Base-by-base conservation (phyloP, 2,329 filamentous ascomycete genomes). In the Bretziella fagacearum region DNA sequence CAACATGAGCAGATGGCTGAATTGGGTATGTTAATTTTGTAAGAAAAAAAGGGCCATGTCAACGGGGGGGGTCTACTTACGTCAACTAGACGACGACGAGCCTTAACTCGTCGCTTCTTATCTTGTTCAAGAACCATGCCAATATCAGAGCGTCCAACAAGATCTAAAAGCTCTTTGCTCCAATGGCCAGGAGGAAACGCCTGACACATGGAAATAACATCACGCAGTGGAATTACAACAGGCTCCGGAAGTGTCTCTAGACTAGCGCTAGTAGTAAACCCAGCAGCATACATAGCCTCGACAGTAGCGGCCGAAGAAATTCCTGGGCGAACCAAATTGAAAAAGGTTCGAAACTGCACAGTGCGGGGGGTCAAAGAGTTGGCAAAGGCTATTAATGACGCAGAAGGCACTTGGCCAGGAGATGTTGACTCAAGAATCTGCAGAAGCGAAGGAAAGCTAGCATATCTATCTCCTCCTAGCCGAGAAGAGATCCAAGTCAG, bases 211-310 rank as follows among this genome's bases (percentile, higher is more conserved):
- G 79, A 74, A 33, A 96, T 85, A 4, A 81, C 78, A 62, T 96
- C 87, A 57, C 81, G 80, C 11, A 96, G 67, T 0, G 84, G 81
- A 2, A 80, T 74, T 46, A 83, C 72, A n/a, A 95, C 69, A 22
- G 84, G 78, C 60, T 93, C 85, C 1, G 91, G 89, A 1, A 96
- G 66, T 0, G 83, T 86, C 52, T 93, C 84, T 13, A 96, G 70
- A 42, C 87, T 65, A 11, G 17, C 26, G 20, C 71, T 66, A 7
- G 63, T 62, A 5, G 71, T 77, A 40, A 94, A 74, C 0, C 80
- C 79, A 51, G 79, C 79, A 36, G 74, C 66, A 50, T 79, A 70
- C 63, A 95, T 79, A 20, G 79, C 69, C 57, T 91, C 79, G 2
- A 93, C 80, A 52, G 81, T 74, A 52, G 79, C 72, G 4, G 72